Base-by-base conservation (phyloP, 2,329 filamentous ascomycete genomes). In the Endoconidiophora polonica region DNA sequence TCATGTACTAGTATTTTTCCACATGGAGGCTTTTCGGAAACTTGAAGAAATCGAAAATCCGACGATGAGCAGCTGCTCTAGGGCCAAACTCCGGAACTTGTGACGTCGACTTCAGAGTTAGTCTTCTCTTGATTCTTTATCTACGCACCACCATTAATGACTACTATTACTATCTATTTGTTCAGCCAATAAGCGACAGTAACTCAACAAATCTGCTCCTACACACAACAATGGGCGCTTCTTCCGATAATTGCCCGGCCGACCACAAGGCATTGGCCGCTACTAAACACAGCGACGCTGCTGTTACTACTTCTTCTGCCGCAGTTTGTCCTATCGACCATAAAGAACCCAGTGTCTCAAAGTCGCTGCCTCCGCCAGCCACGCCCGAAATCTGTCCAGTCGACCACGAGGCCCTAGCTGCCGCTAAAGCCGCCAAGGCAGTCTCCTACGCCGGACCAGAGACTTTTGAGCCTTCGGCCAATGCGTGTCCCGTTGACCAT, bases 401-500 rank as follows among this genome's bases (percentile, higher is more conserved):
- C 26, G 44, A 52, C 45, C 40, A 52, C 45, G 44, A 48, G 18
- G 16, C 14, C 7, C 6, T n/a, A 7, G 12, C 39, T 14, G 14
- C 42, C n/a, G n/a, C 55, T 9, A 44, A 55, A 36, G 49, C 55
- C 50, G 29, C 18, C 33, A 5, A 18, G 1, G 20, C 29, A 29
- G 45, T 22, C 33, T 24, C 29, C 26, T 23, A 26, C 39, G 40
- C 38, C 43, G 10, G 38, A 22, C 16, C 43, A 26, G 24, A 49
- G 14, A n/a, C 46, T 12, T 14, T 18, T 18, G 16, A 1, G 16
- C 16, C 16, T 26, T 23, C 42, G 9, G 26, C 26, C 16, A 18
- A 51, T 12, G 12, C 41, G 52, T 96, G 91, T 60, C 91, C 91
- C 4, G 86, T 96, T 59, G 88, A 96, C 66, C 83, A 88, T 67